Conservation (phyloP, 2,329 filamentous ascomycete genomes). For the Penicillium janthinellum region DNA sequence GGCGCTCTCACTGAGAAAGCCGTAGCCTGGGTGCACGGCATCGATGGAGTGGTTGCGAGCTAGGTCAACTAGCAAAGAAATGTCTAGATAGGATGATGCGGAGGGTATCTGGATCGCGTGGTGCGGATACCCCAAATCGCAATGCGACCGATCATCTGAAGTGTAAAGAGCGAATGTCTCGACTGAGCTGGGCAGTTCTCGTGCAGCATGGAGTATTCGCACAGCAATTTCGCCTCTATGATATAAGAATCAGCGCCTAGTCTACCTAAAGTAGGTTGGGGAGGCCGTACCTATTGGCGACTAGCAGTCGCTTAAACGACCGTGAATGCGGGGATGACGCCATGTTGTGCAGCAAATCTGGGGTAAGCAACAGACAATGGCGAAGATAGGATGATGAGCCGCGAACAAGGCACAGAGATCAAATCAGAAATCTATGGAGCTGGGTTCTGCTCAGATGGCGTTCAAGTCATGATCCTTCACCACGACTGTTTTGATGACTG, state of each 20-base stretch:
- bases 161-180: slow-evolving; percentile 61
- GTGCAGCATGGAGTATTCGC: slow-evolving; percentile 61
- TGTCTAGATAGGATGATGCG: slow-evolving; percentile 56
- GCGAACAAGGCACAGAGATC: neutral
- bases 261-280: neutral
- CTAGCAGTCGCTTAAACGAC: slow-evolving; percentile 53
- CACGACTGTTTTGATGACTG: neutral
- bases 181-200: slow-evolving; percentile 54
- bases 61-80: slow-evolving; percentile 51
- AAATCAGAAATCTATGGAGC: neutral
- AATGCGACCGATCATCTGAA: slow-evolving; percentile 57
- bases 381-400: neutral
- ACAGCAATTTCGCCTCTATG: slow-evolving; percentile 65
- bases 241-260: neutral
- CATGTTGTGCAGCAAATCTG: slow-evolving; percentile 19
- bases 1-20: slow-evolving; percentile 62
- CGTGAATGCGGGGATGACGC: slow-evolving; percentile 29
- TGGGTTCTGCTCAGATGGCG: neutral
- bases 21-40: slow-evolving; percentile 62
- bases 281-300: slow-evolving; percentile 54
- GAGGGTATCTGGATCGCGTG: slow-evolving; percentile 56
- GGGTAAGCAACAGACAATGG: slow-evolving; percentile 6
- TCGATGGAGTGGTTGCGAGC: slow-evolving; percentile 56
- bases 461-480: neutral
- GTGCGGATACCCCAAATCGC: slow-evolving; percentile 49